Percentiles rank a stretch among this genome's conserved stretches.
Conservation (phyloP, 345 rosid genomes). For the Lepidium africanum region DNA sequence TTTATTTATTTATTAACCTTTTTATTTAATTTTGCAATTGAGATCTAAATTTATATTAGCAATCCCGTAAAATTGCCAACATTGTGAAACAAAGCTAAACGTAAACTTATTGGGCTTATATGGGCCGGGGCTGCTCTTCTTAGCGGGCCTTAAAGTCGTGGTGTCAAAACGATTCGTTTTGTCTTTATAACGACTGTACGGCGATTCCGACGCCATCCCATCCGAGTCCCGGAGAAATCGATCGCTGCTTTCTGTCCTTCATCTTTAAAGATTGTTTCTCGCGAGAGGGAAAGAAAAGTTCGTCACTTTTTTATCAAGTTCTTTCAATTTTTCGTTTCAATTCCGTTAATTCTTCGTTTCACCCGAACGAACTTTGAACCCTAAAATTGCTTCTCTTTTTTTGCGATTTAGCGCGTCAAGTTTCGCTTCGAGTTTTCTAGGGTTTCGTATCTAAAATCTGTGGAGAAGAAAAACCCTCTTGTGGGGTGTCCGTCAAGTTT, state of each 20-base stretch:
- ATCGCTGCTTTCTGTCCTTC: slow-evolving; percentile 17
- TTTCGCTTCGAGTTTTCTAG: slow-evolving; percentile 16
- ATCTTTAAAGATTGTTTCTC: slow-evolving; percentile 1
- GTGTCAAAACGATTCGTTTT: slow-evolving; percentile 17
- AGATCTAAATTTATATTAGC: too few relatives aligned
- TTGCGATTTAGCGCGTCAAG: slow-evolving; percentile 2
- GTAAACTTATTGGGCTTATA: neutral
- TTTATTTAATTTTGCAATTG: too few relatives aligned
- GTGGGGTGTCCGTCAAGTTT: neutral
- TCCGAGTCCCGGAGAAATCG: slow-evolving; percentile 27
- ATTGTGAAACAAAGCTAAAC: too few relatives aligned
- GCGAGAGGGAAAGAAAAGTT: neutral
- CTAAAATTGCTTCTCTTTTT: neutral
- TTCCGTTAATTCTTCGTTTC: neutral
- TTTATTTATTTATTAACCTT: too few relatives aligned
- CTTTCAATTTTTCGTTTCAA: slow-evolving; percentile 3
- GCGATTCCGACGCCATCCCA: slow-evolving; percentile 28
- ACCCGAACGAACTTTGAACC: neutral
- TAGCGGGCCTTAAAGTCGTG: neutral
- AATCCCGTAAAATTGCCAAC: too few relatives aligned
- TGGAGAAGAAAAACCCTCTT: neutral
- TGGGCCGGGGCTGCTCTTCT: neutral
- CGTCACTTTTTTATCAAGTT: neutral
- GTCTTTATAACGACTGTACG: slow-evolving; percentile 18
- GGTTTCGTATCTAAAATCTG: slow-evolving; percentile 23